Percentiles rank a stretch among this genome's conserved stretches.
These are phyloP conservation scores for Neospora caninum DNA, from an alignment of 169 alveolate genomes.

Conservation along the genomic window DNA sequence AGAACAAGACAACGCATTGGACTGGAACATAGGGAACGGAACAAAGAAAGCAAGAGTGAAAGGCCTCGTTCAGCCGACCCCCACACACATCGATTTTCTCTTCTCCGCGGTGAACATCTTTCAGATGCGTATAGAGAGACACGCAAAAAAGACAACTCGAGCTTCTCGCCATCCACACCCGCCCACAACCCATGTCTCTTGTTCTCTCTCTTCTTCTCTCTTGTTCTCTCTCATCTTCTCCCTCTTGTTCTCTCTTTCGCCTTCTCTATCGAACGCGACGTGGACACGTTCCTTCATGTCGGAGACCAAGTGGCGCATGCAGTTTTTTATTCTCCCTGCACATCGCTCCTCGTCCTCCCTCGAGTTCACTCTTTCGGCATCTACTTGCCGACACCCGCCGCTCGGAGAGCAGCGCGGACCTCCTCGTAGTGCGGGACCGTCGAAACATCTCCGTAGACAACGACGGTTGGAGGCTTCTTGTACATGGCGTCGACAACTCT, in stretches of 20 bases:
- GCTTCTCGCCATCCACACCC: no score
- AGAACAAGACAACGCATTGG: not conserved
- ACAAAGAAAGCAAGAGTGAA: not conserved
- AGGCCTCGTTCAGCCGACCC: no score
- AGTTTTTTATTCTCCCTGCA: not conserved
- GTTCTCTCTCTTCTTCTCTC: not conserved
- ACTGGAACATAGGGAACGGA: not conserved
- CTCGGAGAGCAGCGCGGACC: conserved; percentile 55
- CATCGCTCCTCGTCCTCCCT: not conserved
- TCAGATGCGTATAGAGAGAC: no score
- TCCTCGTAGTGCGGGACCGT: conserved; percentile 84
- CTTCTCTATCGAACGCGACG: conserved; percentile 7
- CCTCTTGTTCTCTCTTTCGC: not conserved
- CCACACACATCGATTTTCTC: no score
- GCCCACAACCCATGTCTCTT: no score
- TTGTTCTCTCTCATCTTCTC: not conserved
- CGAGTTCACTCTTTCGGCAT: not conserved
- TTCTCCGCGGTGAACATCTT: no score
- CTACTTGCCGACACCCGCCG: conserved; percentile 42
- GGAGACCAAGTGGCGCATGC: not conserved
- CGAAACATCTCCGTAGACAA: conserved; percentile 81
- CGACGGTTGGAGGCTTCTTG: conserved; percentile 80
- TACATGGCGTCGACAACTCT: conserved; percentile 75
- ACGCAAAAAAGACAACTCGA: no score
- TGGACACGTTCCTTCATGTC: not conserved